Evolutionary conservation across 1,284 basidiomycete genomes (phyloP).

Genomic region (Naganishia liquefaciens): DNA sequence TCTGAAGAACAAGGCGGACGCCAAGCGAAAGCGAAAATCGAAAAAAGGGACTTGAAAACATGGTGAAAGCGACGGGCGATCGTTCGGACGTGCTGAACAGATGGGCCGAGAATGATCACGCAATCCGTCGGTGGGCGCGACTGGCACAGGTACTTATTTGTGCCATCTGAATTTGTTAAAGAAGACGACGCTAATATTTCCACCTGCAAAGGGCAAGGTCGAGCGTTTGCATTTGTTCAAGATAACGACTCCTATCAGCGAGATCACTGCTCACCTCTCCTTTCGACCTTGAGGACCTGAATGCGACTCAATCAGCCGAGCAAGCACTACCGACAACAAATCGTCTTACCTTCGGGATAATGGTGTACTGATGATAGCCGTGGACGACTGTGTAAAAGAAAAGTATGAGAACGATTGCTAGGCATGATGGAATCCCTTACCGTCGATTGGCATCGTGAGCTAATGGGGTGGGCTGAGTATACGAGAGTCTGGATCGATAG

Average conservation of each 20-base stretch:
- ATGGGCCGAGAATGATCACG: background rate
- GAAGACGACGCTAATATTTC: conserved; percentile 15
- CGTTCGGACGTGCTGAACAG: too few relatives aligned
- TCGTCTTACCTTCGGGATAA: conserved; percentile 18
- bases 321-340: too few relatives aligned
- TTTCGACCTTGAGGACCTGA: conserved; percentile 21
- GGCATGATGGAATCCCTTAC: background rate
- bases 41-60: background rate
- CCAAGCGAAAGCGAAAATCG: conserved; percentile 3
- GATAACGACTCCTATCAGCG: background rate
- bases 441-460: conserved; percentile 21
- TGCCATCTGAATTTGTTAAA: conserved; percentile 28
- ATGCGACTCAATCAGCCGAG: background rate
- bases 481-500: too few relatives aligned
- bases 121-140: background rate
- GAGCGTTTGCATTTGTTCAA: background rate
- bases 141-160: background rate
- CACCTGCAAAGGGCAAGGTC: background rate
- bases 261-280: conserved; percentile 4
- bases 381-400: conserved; percentile 7
- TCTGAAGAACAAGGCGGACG: background rate
- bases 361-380: conserved; percentile 26
- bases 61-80: background rate
- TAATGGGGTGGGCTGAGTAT: too few relatives aligned
- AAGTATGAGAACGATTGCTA: background rate